Evolutionary conservation across 306 rosid genomes (phyloP), one percentile per base, ranked within the genome.

Genomic region (Luffa aegyptiaca): DNA sequence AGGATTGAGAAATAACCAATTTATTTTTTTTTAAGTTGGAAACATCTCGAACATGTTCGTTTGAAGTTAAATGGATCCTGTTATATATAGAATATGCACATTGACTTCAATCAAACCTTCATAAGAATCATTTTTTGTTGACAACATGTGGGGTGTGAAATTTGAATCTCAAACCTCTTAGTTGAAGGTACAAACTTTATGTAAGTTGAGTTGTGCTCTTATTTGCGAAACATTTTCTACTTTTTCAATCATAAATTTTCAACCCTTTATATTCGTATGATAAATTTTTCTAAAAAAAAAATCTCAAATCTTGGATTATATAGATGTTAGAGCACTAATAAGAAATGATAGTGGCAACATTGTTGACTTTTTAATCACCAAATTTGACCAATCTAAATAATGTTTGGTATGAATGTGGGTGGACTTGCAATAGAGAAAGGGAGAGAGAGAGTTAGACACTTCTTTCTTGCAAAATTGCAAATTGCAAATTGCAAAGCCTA

Each of bases 311-410:
- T 37, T 66, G 53, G 75, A 44, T 21, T 69, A 9, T 8, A n/a
- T 42, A n/a, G 75, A 69, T 10, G 20, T 44, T 44, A 69, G 52
- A 18, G 55, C 16, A 69, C 37, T 69, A 69, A 20, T 64, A 65
- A 12, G 48, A 17, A 65, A 65, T 37, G 39, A 37, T 2, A 69
- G 75, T 46, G 39, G 59, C 20, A 72, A 46, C 9, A 72, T 12
- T 26, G 42, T 13, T 26, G 77, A 72, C 42, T 33, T 7, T 49
- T 6, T 74, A 36, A 59, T 44, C 80, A 26, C 71, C 57, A 77
- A 77, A 21, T 57, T 77, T 77, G 80, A 77, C 80, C 72, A 77
- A 16, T 42, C 53, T 77, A 17, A 74, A 69, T n/a, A n/a, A 33
- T 53, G 61, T 74, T 74, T 33, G 78, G 62, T 21, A 72, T 51